phyloP scores from a whole-genome alignment of 2,329 filamentous ascomycete species.

The Lecanicillium sp. region DNA sequence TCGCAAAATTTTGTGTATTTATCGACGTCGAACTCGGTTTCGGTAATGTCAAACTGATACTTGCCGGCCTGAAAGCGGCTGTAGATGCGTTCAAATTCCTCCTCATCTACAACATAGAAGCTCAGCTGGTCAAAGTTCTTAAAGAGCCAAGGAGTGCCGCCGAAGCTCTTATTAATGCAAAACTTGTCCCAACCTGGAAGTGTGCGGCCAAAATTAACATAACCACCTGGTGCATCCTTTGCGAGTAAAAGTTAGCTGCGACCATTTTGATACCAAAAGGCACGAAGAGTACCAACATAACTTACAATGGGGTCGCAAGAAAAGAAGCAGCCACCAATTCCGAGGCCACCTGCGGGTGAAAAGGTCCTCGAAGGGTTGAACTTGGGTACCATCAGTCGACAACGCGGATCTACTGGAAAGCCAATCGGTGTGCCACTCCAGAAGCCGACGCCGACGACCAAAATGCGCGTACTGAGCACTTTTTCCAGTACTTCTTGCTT shows the following conservation, averaged over 20 bases:
- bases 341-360: conserved; percentile 24
- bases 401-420: conserved; percentile 4
- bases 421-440: conserved; percentile 26
- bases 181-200: conserved; percentile 25
- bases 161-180: conserved; percentile 19
- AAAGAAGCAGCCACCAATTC: conserved; percentile 22
- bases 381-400: conserved; percentile 16
- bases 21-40: conserved; percentile 20
- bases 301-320: conserved; percentile 20
- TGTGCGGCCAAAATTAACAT: conserved; percentile 22
- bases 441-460: conserved; percentile 21
- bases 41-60: conserved; percentile 19
- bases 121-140: conserved; percentile 25
- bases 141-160: conserved; percentile 24
- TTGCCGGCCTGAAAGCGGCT: conserved; percentile 19
- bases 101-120: conserved; percentile 20
- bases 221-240: conserved; percentile 25
- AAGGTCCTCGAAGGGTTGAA: conserved; percentile 21
- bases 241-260: too few relatives aligned
- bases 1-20: conserved; percentile 17
- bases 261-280: background rate
- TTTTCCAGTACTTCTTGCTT: conserved; percentile 23
- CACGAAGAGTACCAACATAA: background rate
- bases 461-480: conserved; percentile 22
- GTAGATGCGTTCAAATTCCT: conserved; percentile 19